Conservation (phyloP, 371 early-diverging fungal genomes). For the Blakeslea trispora region DNA sequence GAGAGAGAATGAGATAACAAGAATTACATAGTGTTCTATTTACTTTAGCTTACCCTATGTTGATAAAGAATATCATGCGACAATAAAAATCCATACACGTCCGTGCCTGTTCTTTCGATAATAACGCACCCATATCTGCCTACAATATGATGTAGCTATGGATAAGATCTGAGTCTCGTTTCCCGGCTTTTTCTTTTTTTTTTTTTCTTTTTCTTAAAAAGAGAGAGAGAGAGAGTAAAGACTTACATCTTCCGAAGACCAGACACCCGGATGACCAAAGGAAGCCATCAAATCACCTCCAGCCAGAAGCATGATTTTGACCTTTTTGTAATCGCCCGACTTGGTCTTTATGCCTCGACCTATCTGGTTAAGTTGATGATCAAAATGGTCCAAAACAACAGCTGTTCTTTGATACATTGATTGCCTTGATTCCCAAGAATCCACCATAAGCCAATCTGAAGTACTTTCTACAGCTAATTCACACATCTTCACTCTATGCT, state of each 20-base stretch:
- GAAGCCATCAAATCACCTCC: constrained; percentile 97
- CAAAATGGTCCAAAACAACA: constrained; percentile 92
- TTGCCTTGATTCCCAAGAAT: constrained; percentile 92
- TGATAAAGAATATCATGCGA: constrained; percentile 87
- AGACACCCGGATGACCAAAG: constrained; percentile 89
- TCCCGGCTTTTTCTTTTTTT: no score
- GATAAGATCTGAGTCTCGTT: background rate
- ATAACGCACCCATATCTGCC: constrained; percentile 93
- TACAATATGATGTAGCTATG: constrained; percentile 89
- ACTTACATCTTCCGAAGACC: constrained; percentile 90
- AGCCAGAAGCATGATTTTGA: constrained; percentile 90
- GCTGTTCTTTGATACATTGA: constrained; percentile 86
- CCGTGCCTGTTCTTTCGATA: constrained; percentile 93
- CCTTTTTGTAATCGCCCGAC: constrained; percentile 47
- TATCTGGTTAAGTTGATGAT: constrained; percentile 76
- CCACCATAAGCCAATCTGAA: constrained; percentile 93
- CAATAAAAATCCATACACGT: constrained; percentile 89
- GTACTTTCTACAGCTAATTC: constrained; percentile 81
- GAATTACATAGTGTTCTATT: no score
- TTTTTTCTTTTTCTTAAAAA: no score
- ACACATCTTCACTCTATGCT: constrained; percentile 93
- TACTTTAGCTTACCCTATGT: constrained; percentile 79
- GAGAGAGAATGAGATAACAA: no score
- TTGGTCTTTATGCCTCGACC: constrained; percentile 51
- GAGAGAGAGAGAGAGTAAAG: no score